Conservation (phyloP, 2,329 filamentous ascomycete species). For the Colletotrichum spaethianum region DNA sequence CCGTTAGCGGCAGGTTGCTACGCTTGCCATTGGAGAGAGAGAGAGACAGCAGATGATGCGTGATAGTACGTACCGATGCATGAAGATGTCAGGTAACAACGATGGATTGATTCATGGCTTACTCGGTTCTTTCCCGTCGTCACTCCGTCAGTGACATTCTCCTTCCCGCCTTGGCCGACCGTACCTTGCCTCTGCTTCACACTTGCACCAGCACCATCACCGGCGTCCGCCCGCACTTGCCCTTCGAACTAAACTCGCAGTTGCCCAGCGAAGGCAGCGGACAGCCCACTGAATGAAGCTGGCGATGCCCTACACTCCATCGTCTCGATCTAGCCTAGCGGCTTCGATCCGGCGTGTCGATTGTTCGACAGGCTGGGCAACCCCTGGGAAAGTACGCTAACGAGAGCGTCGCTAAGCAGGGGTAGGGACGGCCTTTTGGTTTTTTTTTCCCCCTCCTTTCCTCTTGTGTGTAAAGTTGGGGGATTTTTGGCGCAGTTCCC, state of each 20-base stretch:
- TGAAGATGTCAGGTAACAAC: background rate
- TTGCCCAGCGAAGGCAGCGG: slow-evolving; percentile 12
- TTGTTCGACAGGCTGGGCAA: slow-evolving; percentile 18
- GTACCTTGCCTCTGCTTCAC: slow-evolving; percentile 7
- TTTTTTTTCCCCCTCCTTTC: background rate
- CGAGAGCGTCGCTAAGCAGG: slow-evolving; percentile 15
- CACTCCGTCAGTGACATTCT: slow-evolving; percentile 5
- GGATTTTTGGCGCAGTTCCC: background rate
- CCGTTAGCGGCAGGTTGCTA: background rate
- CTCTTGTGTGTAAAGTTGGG: background rate
- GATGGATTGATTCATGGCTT: background rate
- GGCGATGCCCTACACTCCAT: background rate
- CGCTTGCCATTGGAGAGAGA: background rate
- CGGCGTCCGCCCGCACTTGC: background rate
- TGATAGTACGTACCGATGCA: background rate
- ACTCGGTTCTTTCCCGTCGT: background rate
- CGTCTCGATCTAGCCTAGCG: background rate
- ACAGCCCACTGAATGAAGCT: slow-evolving; percentile 9
- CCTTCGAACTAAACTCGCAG: background rate
- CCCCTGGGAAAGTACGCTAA: slow-evolving; percentile 37
- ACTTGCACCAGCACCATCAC: background rate
- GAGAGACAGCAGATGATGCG: background rate
- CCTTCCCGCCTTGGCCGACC: no score
- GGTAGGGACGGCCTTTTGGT: slow-evolving; percentile 7
- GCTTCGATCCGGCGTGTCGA: slow-evolving; percentile 4